phyloP scores from a whole-genome alignment of 345 rosid species.

The Passiflora organensis region DNA sequence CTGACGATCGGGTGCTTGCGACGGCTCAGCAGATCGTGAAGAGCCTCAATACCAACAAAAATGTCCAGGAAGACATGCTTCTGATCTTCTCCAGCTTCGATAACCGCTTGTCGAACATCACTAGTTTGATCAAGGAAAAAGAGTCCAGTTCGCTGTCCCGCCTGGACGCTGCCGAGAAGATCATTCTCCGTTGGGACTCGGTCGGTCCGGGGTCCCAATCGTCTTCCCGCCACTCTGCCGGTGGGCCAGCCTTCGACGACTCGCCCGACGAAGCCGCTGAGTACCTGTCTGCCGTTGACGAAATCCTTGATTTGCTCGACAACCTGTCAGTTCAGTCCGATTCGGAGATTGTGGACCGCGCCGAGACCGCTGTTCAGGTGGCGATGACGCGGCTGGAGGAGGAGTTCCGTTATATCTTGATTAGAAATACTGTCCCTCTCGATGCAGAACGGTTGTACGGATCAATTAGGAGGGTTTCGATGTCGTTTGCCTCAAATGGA shows the following conservation, averaged over 20 bases:
- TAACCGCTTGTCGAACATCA: slow-evolving; percentile 83
- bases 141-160: slow-evolving; percentile 30
- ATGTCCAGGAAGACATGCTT: slow-evolving; percentile 91
- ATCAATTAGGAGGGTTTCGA: slow-evolving; percentile 71
- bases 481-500: slow-evolving; percentile 50
- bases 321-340: slow-evolving; percentile 42
- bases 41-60: slow-evolving; percentile 83
- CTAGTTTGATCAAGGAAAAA: slow-evolving; percentile 48
- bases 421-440: slow-evolving; percentile 72
- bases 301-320: slow-evolving; percentile 50
- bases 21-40: slow-evolving; percentile 97
- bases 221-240: slow-evolving; percentile 24
- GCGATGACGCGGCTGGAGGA: slow-evolving; percentile 94
- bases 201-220: slow-evolving; percentile 22
- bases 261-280: slow-evolving; percentile 61
- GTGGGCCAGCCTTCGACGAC: slow-evolving; percentile 47
- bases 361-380: slow-evolving; percentile 74
- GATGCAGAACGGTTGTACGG: slow-evolving; percentile 71
- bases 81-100: slow-evolving; percentile 91
- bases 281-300: slow-evolving; percentile 74
- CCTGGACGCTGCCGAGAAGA: slow-evolving; percentile 61
- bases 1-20: slow-evolving; percentile 93
- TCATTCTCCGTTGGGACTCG: slow-evolving; percentile 60
- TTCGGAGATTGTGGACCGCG: slow-evolving; percentile 60
- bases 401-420: slow-evolving; percentile 72